A percentile compares a stretch with the other conserved stretches of the same genome.
phyloP scores from a whole-genome alignment of 2,329 filamentous ascomycete genomes.

The Aspergillus fructus region DNA sequence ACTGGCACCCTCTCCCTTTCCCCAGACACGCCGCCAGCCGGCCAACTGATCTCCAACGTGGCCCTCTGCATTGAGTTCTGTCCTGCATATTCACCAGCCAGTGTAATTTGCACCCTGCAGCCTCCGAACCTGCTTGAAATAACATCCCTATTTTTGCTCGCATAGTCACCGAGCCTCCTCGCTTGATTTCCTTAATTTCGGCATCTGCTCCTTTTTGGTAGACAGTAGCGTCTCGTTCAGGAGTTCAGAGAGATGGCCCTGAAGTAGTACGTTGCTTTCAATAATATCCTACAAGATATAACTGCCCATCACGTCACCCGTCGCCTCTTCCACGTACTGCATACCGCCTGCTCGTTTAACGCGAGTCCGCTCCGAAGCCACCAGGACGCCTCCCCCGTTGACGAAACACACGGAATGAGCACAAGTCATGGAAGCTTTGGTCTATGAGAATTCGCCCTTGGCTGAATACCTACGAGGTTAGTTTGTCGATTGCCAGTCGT shows the following conservation, averaged over 20 bases:
- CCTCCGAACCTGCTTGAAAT: background rate
- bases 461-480: conserved; percentile 86
- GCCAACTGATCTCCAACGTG: conserved; percentile 24
- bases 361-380: background rate
- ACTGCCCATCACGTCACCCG: conserved; percentile 8
- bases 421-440: conserved; percentile 75
- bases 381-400: conserved; percentile 3
- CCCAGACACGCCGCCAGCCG: conserved; percentile 20
- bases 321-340: background rate
- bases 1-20: conserved; percentile 19
- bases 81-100: conserved; percentile 17
- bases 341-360: background rate
- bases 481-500: conserved; percentile 21
- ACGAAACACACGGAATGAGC: conserved; percentile 30
- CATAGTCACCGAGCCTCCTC: background rate
- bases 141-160: background rate
- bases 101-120: conserved; percentile 8
- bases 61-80: conserved; percentile 14
- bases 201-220: background rate
- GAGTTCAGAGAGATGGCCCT: conserved; percentile 17
- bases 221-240: background rate
- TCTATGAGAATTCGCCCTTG: conserved; percentile 83
- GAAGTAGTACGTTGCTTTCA: conserved; percentile 11
- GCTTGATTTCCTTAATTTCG: background rate
- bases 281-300: background rate